phyloP scores from a whole-genome alignment of 2,329 filamentous ascomycete species.

The Botryosphaeria agaves region DNA sequence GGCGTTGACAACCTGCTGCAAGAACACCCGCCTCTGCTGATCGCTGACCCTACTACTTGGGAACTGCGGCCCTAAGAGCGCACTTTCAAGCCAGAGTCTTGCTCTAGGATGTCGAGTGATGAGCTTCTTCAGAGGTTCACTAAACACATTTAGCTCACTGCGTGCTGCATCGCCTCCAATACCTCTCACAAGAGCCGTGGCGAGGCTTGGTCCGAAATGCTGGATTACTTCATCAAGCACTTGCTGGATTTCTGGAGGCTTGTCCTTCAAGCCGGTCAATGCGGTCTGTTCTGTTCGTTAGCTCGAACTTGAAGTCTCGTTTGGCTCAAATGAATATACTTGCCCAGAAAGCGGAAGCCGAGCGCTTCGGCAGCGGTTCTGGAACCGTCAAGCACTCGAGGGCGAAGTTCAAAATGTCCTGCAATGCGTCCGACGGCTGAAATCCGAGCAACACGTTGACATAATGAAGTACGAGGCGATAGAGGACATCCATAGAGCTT shows the following conservation, averaged over 20 bases:
- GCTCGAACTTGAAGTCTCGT: too few relatives aligned
- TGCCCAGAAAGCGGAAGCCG: slow-evolving; percentile 5
- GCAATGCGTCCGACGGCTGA: slow-evolving; percentile 38
- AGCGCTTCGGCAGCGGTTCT: slow-evolving; percentile 45
- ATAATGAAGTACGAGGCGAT: slow-evolving; percentile 43
- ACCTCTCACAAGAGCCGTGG: too few relatives aligned
- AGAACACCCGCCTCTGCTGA: slow-evolving; percentile 44
- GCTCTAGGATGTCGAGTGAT: slow-evolving; percentile 10
- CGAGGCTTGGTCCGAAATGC: slow-evolving; percentile 41
- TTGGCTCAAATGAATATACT: too few relatives aligned
- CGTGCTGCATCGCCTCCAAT: slow-evolving; percentile 49
- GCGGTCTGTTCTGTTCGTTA: too few relatives aligned
- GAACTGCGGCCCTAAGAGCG: slow-evolving; percentile 21
- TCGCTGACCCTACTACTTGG: slow-evolving; percentile 32
- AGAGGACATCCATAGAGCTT: slow-evolving; percentile 55
- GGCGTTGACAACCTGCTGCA: slow-evolving; percentile 49
- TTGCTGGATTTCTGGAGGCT: too few relatives aligned
- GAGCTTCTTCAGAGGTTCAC: slow-evolving; percentile 54
- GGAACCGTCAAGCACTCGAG: slow-evolving; percentile 51
- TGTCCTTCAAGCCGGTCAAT: too few relatives aligned
- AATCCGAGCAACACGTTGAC: slow-evolving; percentile 42
- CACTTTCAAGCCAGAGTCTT: slow-evolving; percentile 32
- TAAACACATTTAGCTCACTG: slow-evolving; percentile 54
- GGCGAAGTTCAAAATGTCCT: slow-evolving; percentile 54
- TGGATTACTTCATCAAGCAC: slow-evolving; percentile 10